Base-by-base conservation (phyloP, 192 early-diverging fungal genomes). In the Coemansia sp. region DNA sequence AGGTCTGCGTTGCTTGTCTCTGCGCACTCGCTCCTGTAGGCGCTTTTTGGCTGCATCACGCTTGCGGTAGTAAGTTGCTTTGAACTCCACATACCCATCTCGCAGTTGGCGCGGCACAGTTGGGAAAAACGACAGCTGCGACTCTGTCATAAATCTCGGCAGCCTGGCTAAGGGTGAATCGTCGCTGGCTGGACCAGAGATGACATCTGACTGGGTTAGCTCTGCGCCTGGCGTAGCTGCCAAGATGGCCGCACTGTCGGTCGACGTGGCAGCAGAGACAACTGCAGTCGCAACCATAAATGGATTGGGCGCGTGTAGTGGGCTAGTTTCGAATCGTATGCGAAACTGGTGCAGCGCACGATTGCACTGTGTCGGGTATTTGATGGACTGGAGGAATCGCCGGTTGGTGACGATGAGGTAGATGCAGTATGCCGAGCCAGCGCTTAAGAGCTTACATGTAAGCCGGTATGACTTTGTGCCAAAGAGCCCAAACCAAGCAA, bases 401-500 rank as follows among this genome's bases (percentile, higher is more conserved):
- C 62, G 60, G 65, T 80, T 80, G 4, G 64, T 80, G 18, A 68
- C 62, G 40, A 80, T 80, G 24, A 74, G 77, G 29, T 80, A 80
- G 21, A 73, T 80, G 65, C 77, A 80, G 65, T 80, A 80, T 7
- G 68, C 77, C 10, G 77, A 80, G 29, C 77, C 77, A 4, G 65
- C 72, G 42, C 77, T 80, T 22, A 80, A 65, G 2, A 80, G 65
- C 64, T 71, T 80, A 55, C 77, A 80, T 4, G 72, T 71, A 34
- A 74, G 62, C 26, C 72, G 63, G 59, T 80, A 80, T 27, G 65
- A 53, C 21, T 60, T 63, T 19, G 77, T 71, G 18, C 76, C 72
- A 65, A 80, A 67, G 38, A 74, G 39, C 39, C 77, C 77, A 52
- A 80, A 80, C 77, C 77, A 80, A 5, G 77, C 71, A 65, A 80